Evolutionary conservation across 208 protist species (phyloP).

Genomic region (Spironucleus salmonicida): DNA sequence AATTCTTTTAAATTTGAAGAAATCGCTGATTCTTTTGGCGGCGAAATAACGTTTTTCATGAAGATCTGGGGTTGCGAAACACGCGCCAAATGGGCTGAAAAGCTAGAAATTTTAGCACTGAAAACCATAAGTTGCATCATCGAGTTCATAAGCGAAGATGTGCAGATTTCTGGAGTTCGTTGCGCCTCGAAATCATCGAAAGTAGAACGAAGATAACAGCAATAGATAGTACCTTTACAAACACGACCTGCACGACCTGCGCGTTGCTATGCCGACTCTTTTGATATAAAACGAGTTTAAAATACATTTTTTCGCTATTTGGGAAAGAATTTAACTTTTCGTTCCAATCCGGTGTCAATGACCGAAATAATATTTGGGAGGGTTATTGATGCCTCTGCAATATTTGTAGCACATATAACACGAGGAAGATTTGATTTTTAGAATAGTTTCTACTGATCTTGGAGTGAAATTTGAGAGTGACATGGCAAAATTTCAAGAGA

Average conservation of each 20-base stretch:
- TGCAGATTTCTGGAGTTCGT: neutral
- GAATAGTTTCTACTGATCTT: neutral
- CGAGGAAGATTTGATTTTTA: neutral
- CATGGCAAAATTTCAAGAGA: neutral
- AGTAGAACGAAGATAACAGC: neutral
- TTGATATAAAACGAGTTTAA: neutral
- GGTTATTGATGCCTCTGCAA: neutral
- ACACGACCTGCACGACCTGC: neutral
- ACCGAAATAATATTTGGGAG: neutral
- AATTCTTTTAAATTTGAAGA: no score
- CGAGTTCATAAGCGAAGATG: neutral
- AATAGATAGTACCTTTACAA: neutral
- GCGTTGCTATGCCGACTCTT: neutral
- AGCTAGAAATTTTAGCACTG: no score
- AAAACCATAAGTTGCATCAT: neutral
- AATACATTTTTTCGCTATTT: neutral
- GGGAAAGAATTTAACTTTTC: neutral
- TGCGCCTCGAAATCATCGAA: neutral
- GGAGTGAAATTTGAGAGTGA: neutral
- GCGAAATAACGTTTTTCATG: no score
- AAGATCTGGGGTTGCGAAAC: no score
- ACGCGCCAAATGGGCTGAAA: no score
- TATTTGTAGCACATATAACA: neutral
- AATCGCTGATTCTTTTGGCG: no score
- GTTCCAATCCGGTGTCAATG: neutral